Conservation (phyloP, 129 eudicot genomes). For the Glebionis coronaria region DNA sequence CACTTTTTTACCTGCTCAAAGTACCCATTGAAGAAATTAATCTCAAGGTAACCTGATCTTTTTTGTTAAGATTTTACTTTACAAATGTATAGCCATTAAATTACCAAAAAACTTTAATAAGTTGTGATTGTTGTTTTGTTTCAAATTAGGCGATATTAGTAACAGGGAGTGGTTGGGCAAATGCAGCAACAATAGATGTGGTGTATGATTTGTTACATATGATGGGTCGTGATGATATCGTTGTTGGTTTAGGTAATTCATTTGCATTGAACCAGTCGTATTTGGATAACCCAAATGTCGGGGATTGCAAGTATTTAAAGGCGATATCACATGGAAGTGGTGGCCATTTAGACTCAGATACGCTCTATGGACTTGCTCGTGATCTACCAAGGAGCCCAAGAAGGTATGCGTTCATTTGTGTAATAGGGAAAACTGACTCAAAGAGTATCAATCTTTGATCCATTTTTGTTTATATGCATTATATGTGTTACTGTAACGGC, state of each 20-base stretch:
- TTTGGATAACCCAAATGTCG: conserved; percentile 37
- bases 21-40: conserved; percentile 61
- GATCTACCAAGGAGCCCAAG: conserved; percentile 89
- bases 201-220: conserved; percentile 87
- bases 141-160: conserved; percentile 59
- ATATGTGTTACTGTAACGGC: neutral
- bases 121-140: neutral
- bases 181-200: conserved; percentile 78
- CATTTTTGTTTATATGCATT: neutral
- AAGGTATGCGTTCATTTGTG: conserved; percentile 35
- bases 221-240: conserved; percentile 98
- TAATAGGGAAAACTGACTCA: neutral
- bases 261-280: conserved; percentile 63
- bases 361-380: conserved; percentile 83
- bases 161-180: conserved; percentile 90
- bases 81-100: neutral
- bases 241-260: conserved; percentile 74
- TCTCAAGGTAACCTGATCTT: conserved; percentile 53
- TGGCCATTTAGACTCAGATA: conserved; percentile 79
- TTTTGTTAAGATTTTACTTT: neutral
- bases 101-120: neutral
- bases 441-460: neutral
- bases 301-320: conserved; percentile 73
- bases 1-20: conserved; percentile 83
- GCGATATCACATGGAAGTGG: conserved; percentile 93